phyloP scores from a whole-genome alignment of 345 rosid genomes.

The Xanthoceras sorbifolium region DNA sequence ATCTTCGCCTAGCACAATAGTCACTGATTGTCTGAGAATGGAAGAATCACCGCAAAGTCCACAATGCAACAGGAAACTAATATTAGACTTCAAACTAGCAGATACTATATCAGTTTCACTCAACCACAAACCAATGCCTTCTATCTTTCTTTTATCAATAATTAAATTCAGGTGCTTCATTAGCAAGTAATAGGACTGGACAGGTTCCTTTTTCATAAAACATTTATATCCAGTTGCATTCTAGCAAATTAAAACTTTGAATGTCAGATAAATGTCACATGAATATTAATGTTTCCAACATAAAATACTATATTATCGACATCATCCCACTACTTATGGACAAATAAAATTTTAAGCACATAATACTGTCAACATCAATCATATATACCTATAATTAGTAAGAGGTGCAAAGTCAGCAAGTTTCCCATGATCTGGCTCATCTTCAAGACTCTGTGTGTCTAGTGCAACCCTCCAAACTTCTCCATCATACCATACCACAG shows the following conservation, averaged over 20 bases:
- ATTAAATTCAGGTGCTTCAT: not conserved
- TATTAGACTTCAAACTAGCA: not conserved
- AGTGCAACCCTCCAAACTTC: constrained; percentile 95
- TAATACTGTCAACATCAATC: not conserved
- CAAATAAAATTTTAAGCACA: constrained; percentile 8
- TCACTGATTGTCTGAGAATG: not conserved
- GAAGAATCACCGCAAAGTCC: not conserved
- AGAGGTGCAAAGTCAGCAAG: constrained; percentile 77
- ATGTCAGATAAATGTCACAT: not conserved
- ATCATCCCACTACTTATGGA: not conserved
- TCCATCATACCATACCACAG: constrained; percentile 98
- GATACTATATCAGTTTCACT: not conserved
- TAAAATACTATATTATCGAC: not conserved
- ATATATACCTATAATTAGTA: constrained; percentile 74
- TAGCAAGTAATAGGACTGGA: not conserved
- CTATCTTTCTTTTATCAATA: not conserved
- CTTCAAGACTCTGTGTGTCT: constrained; percentile 89
- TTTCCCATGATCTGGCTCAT: constrained; percentile 75
- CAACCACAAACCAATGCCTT: not conserved
- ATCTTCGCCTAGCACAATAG: not conserved
- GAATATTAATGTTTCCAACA: not conserved
- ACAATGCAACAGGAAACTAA: not conserved
- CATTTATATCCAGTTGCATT: not conserved
- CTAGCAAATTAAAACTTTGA: not conserved
- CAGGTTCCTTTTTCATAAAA: not conserved